phyloP scores from a whole-genome alignment of 73 alveolate genomes.

The Blepharisma japonicum region DNA sequence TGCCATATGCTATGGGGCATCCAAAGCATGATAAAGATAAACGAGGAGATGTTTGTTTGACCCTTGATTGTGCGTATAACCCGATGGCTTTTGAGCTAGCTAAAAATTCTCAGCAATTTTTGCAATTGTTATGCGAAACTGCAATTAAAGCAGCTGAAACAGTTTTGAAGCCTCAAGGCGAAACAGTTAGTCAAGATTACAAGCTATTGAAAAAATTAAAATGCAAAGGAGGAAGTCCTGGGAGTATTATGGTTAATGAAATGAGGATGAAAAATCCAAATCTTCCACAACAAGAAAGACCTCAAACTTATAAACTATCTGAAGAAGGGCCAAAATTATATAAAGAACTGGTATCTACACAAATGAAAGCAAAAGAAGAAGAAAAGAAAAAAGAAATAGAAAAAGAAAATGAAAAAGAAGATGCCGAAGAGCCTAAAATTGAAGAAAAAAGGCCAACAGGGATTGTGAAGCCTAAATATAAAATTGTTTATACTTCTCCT shows the following conservation, averaged over 20 bases:
- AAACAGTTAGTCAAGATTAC: constrained; percentile 85
- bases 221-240: constrained; percentile 92
- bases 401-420: constrained; percentile 44
- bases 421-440: constrained; percentile 54
- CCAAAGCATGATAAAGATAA: constrained; percentile 88
- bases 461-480: constrained; percentile 54
- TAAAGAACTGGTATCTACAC: constrained; percentile 65
- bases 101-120: constrained; percentile 51
- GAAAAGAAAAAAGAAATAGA: constrained; percentile 38
- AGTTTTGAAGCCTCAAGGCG: constrained; percentile 83
- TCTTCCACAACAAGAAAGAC: constrained; percentile 43
- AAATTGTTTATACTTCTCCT: constrained; percentile 75
- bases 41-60: constrained; percentile 79
- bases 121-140: constrained; percentile 83
- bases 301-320: constrained; percentile 42
- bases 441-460: constrained; percentile 37
- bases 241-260: constrained; percentile 63
- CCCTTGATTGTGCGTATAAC: constrained; percentile 88
- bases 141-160: constrained; percentile 82
- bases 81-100: constrained; percentile 71
- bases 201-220: constrained; percentile 87
- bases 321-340: constrained; percentile 69
- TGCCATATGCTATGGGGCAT: constrained; percentile 91
- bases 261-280: constrained; percentile 59
- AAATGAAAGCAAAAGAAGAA: constrained; percentile 38